Base-by-base conservation (phyloP, 805 yeast genomes). In the Saturnispora besseyi region DNA sequence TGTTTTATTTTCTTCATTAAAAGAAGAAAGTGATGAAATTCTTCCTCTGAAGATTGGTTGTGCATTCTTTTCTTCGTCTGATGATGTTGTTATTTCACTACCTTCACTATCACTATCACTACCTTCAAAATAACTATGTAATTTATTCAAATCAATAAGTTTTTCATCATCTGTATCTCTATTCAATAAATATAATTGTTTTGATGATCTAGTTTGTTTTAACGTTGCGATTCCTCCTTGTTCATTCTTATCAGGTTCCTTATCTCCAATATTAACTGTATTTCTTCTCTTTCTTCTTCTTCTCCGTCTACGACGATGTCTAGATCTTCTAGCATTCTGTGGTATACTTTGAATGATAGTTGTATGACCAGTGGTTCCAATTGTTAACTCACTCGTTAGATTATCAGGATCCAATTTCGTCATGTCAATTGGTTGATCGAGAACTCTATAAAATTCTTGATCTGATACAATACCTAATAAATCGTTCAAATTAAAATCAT, bases 401-500 rank as follows among this genome's bases (percentile, higher is more conserved):
- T 56, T 55, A 40, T 62, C 61, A 45, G 58, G 57, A 47, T 62
- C 63, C 31, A 65, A 46, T 42, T 52, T 41, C 3, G 60, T 56
- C 45, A 63, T 49, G 53, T 63, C 65, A 11, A 64, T 62, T 4
- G 60, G 57, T 3, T 55, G 43, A 8, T 53, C 51, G 1, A 66
- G 53, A 11, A 66, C 43, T 13, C 47, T 53, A 48, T 54, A 59
- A 37, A 66, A 54, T 30, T 60, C 62, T 10, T 54, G 45, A 49
- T 65, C 69, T 8, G 58, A 49, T 5, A 58, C 45, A 3, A 59
- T 46, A 4, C 60, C 51, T 6, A 66, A 49, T n/a, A 66, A 54
- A 5, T 60, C 54, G 13, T 58, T 53, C n/a, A 66, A 49, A 48
- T 61, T 64, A 50, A 63, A 62, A 48, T 66, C 69, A 48, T 63